These are phyloP conservation scores for Coemansia sp. DNA, from an alignment of 192 early-diverging fungal genomes.

Conservation along the genomic window DNA sequence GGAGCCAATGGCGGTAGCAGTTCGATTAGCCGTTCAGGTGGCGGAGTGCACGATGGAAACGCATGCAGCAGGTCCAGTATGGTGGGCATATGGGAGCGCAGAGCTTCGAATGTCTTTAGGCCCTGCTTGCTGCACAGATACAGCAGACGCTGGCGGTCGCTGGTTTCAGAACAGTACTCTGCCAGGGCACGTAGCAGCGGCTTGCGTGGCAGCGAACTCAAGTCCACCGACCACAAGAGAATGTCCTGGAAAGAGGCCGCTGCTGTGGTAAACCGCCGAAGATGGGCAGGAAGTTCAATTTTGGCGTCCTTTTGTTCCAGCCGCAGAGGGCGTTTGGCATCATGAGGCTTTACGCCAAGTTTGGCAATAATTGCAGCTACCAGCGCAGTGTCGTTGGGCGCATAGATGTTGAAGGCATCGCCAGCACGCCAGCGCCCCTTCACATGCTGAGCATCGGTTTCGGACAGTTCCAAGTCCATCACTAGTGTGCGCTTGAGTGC, in stretches of 20 bases:
- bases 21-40: slow-evolving; percentile 70
- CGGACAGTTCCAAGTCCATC: slow-evolving; percentile 57
- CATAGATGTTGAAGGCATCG: slow-evolving; percentile 84
- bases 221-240: slow-evolving; percentile 74
- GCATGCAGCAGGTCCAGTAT: slow-evolving; percentile 76
- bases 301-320: slow-evolving; percentile 39
- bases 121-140: slow-evolving; percentile 82
- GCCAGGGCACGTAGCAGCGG: slow-evolving; percentile 77
- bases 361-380: slow-evolving; percentile 64
- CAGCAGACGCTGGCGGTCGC: slow-evolving; percentile 74
- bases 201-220: slow-evolving; percentile 74
- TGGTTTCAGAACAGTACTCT: slow-evolving; percentile 66
- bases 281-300: slow-evolving; percentile 36
- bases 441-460: slow-evolving; percentile 10
- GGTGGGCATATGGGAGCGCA: slow-evolving; percentile 69
- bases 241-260: slow-evolving; percentile 58
- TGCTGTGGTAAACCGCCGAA: slow-evolving; percentile 14
- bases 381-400: slow-evolving; percentile 74
- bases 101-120: slow-evolving; percentile 58
- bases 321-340: slow-evolving; percentile 14
- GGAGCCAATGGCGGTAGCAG: slow-evolving; percentile 74
- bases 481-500: slow-evolving; percentile 73
- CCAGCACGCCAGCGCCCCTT: slow-evolving; percentile 29
- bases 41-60: slow-evolving; percentile 74
- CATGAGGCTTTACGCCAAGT: slow-evolving; percentile 54